Conservation (phyloP, 106 monocot genomes). For the Cymbidium sinense region DNA sequence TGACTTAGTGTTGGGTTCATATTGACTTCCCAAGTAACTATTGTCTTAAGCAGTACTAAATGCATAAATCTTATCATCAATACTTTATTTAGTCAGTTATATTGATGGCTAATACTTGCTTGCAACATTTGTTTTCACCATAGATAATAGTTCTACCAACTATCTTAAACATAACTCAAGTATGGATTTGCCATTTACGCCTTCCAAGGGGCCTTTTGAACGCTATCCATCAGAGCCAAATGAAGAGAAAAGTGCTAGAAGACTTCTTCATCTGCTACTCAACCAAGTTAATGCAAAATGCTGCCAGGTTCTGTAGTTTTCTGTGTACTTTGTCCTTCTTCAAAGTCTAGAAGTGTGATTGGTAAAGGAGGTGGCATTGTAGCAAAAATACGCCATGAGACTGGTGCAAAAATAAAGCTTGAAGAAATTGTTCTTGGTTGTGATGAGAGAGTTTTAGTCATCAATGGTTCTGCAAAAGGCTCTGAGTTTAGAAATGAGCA, state of each 20-base stretch:
- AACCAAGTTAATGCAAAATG: constrained; percentile 23
- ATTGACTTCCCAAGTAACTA: no score
- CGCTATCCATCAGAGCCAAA: constrained; percentile 29
- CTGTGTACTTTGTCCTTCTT: constrained; percentile 67
- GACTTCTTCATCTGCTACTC: constrained; percentile 23
- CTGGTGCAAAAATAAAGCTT: constrained; percentile 72
- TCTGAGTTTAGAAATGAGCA: constrained; percentile 22
- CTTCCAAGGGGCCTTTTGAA: constrained; percentile 67
- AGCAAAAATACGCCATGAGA: constrained; percentile 72
- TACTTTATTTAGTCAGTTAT: not conserved
- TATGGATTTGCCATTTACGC: constrained; percentile 49
- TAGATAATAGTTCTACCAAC: not conserved
- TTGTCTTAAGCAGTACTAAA: not conserved
- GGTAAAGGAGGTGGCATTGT: constrained; percentile 91
- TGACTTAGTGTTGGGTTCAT: not conserved
- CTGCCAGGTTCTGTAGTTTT: constrained; percentile 36
- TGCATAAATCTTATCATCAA: not conserved
- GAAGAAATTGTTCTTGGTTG: constrained; percentile 69
- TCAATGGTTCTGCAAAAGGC: constrained; percentile 53
- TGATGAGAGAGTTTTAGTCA: constrained; percentile 71
- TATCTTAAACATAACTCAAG: not conserved
- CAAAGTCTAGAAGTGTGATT: constrained; percentile 75
- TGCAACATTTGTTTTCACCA: not conserved
- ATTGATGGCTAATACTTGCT: not conserved
- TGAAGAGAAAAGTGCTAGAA: constrained; percentile 75